Evolutionary conservation across 2,329 filamentous ascomycete genomes (phyloP).

Genomic region (Tolypocladium guangdongense): DNA sequence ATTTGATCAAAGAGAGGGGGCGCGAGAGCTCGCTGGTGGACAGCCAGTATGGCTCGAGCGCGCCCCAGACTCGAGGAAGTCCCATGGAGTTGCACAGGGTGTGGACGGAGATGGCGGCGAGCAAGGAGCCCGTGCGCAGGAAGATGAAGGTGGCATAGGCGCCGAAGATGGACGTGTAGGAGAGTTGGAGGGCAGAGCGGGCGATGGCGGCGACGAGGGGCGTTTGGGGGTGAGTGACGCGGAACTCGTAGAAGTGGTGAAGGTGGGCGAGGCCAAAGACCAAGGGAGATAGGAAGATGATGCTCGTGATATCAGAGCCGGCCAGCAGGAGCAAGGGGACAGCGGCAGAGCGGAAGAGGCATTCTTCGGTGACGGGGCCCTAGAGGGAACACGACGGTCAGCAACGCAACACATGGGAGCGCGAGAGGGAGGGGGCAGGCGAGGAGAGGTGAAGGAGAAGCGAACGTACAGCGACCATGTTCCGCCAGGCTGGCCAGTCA

Average conservation of each 20-base stretch:
- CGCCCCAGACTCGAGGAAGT: slow-evolving; percentile 75
- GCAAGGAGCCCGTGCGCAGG: slow-evolving; percentile 71
- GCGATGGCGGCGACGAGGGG: slow-evolving; percentile 51
- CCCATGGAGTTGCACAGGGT: slow-evolving; percentile 90
- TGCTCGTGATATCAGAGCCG: slow-evolving; percentile 40
- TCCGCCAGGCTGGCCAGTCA: slow-evolving; percentile 77
- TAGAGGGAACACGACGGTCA: slow-evolving; percentile 17
- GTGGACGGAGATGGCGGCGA: slow-evolving; percentile 66
- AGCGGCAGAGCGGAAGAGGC: slow-evolving; percentile 82
- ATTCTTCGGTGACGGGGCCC: slow-evolving; percentile 85
- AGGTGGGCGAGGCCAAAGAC: slow-evolving; percentile 90
- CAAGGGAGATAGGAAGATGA: slow-evolving; percentile 73
- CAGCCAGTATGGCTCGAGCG: slow-evolving; percentile 46
- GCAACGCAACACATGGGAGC: neutral
- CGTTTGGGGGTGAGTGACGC: slow-evolving; percentile 64
- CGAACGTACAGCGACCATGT: slow-evolving; percentile 65
- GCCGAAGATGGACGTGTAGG: slow-evolving; percentile 87
- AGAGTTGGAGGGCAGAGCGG: slow-evolving; percentile 72
- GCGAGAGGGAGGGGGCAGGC: neutral
- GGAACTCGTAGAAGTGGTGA: slow-evolving; percentile 94
- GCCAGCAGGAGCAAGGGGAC: slow-evolving; percentile 74
- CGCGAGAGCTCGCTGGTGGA: slow-evolving; percentile 10
- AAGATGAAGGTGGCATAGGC: slow-evolving; percentile 88
- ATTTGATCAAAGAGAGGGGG: slow-evolving; percentile 25
- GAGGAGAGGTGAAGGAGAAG: neutral